Evolutionary conservation across 108 stramenopile species (phyloP), one percentile per base, ranked within the genome.

Genomic region (Hondaea fermentalgiana): DNA sequence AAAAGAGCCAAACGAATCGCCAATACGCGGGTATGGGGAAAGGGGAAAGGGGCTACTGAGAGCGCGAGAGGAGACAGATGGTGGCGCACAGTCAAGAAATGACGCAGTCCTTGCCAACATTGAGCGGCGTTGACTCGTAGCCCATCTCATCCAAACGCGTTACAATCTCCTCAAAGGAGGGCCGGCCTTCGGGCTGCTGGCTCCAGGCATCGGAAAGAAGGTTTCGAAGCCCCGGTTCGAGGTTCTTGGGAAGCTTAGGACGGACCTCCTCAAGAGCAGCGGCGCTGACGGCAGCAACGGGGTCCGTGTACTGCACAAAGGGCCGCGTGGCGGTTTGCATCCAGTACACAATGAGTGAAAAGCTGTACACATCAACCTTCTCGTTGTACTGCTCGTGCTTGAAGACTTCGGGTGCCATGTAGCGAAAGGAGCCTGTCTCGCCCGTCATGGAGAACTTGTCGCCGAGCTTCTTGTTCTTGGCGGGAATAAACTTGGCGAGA

Each of bases 331-430:
- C 95, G 42, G 92, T 92, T 3, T 96, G 91, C 59, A 96, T 91
- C 87, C 95, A 95, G 89, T 95, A 96, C 49, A 96, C 92, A 60
- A 97, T 96, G 95, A 97, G 96, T 42, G 95, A 95, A 87, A 93
- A 97, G n/a, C 96, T 96, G 89, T 97, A 97, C 0, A 97, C 92
- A 90, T 97, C 97, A 29, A 97, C 96, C 14, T 95, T 94, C 91
- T 97, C 96, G 57, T 95, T 95, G 91, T 97, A 97, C 21, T 93
- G 89, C 89, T 96, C 94, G 64, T 95, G 95, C 2, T 93, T 92
- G 88, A 94, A 96, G 21, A 97, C 95, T 88, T 97, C 97, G 17
- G 96, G 96, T 5, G 97, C 97, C 96, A 96, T 95, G 90, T 47
- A 91, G 60, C 96, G 94, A 72, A 95, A 97, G 17, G 93, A 93